A percentile compares a stretch with the other conserved stretches of the same genome.
These are phyloP conservation scores for Diaporthe helianthi DNA, from an alignment of 2,329 filamentous ascomycete species.

Conservation along the genomic window DNA sequence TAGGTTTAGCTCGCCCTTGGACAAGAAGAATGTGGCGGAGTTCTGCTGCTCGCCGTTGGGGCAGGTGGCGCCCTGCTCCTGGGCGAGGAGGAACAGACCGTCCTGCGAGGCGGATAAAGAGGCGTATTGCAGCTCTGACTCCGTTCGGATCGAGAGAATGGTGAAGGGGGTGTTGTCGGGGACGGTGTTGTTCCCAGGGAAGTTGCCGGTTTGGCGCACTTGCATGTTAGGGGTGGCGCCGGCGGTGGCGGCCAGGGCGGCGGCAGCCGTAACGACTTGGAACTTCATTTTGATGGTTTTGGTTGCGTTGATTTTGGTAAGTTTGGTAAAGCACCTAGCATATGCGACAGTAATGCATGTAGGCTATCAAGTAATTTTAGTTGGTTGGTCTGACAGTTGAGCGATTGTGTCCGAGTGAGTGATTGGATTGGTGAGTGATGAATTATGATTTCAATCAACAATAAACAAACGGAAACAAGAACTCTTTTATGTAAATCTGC, in stretches of 20 bases:
- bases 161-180: slow-evolving; percentile 50
- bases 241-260: slow-evolving; percentile 48
- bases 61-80: slow-evolving; percentile 57
- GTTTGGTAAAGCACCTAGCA: too few relatives aligned
- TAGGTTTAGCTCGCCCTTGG: slow-evolving; percentile 54
- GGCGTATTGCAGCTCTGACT: slow-evolving; percentile 55
- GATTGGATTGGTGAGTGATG: slow-evolving; percentile 13
- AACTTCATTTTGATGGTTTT: slow-evolving; percentile 38
- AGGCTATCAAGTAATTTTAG: not conserved
- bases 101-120: slow-evolving; percentile 52
- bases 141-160: slow-evolving; percentile 58
- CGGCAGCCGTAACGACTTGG: slow-evolving; percentile 69
- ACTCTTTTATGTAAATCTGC: slow-evolving; percentile 14
- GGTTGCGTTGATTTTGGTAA: not conserved
- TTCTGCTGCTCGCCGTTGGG: slow-evolving; percentile 46
- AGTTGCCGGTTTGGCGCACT: too few relatives aligned
- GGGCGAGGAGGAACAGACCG: slow-evolving; percentile 53
- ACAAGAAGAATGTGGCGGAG: slow-evolving; percentile 58
- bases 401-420: not conserved
- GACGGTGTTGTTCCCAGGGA: slow-evolving; percentile 36
- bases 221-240: slow-evolving; percentile 41
- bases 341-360: slow-evolving; percentile 10
- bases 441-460: not conserved
- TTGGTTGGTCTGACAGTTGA: slow-evolving; percentile 2
- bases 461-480: not conserved